Evolutionary conservation across 2,329 filamentous ascomycete species (phyloP), one percentile per base, ranked within the genome.

Genomic region (Phialophora chinensis): DNA sequence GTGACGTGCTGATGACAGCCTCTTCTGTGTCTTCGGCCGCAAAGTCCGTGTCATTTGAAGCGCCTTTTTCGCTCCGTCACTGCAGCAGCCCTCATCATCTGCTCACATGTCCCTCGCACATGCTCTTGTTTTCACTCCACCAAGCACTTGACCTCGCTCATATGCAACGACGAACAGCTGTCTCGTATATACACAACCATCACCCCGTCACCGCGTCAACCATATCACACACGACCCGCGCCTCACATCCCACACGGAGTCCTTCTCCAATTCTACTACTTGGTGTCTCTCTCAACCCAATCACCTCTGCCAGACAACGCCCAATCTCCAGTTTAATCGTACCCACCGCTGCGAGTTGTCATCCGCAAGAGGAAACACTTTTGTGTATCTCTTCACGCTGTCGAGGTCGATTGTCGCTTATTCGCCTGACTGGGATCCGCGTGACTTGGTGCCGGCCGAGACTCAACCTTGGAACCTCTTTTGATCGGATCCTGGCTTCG

Each of bases 181-280:
- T 27, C 12, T 47, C n/a, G 31, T 47, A 44, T n/a, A 49, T 8
- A 25, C 57, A 60, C 33, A 27, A 60, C 52, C 44, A 50, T 60
- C 44, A 23, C 7, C 57, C 47, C 42, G 29, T 60, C 57, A 25
- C 29, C 57, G 4, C 20, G 29, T 49, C 44, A n/a, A 42, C 38
- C 17, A 44, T n/a, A 17, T 44, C 17, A 4, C 14, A n/a, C 38
- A 44, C 17, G 8, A 23, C 27, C 44, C 27, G 42, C 12, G 23
- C 17, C 27, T 50, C n/a, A 50, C 20, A 50, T 50, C 44, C 27
- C 12, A 47, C 42, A 23, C 12, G 44, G 42, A 44, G 38, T 44
- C 14, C 14, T 60, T 60, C 57, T 60, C 57, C 57, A 60, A 60
- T 44, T 60, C 44, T 60, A 23, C 25, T 8, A 60, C 29, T n/a